Conservation (phyloP, 169 alveolate species). For the Cardiosporidium cionae region DNA sequence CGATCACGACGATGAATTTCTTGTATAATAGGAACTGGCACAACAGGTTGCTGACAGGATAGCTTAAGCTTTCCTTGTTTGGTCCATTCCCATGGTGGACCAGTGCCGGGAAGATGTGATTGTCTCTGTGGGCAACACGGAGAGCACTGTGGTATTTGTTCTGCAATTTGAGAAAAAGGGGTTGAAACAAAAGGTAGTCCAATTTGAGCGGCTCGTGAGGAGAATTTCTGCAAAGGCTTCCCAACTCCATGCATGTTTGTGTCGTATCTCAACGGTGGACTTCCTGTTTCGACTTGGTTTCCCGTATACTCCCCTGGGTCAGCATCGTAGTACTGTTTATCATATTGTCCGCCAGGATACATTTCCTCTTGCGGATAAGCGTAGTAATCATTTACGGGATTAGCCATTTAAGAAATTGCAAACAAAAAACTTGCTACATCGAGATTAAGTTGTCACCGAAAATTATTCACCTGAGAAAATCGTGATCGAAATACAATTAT, state of each 20-base stretch:
- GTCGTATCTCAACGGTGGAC: too few relatives aligned
- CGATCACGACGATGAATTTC: conserved; percentile 67
- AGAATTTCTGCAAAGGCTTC: not conserved
- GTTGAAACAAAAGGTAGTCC: not conserved
- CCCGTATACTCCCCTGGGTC: too few relatives aligned
- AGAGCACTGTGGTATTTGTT: not conserved
- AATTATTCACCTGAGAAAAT: too few relatives aligned
- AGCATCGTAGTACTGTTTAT: too few relatives aligned
- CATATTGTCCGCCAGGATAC: too few relatives aligned
- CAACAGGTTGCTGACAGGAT: conserved; percentile 56
- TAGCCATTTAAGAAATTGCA: too few relatives aligned
- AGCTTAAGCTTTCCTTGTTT: conserved; percentile 50
- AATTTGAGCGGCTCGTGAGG: not conserved
- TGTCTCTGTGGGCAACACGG: not conserved
- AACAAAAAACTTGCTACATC: too few relatives aligned
- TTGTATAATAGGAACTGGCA: conserved; percentile 72
- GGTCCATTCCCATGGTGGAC: conserved; percentile 51
- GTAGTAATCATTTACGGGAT: too few relatives aligned
- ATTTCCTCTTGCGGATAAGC: too few relatives aligned
- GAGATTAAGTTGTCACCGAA: too few relatives aligned
- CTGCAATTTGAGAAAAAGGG: not conserved
- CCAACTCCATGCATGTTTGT: not conserved
- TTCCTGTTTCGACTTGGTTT: too few relatives aligned
- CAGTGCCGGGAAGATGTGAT: not conserved
- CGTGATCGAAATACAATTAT: too few relatives aligned